Conservation (phyloP, 179 eudicot species). For the Camellia oleifera region DNA sequence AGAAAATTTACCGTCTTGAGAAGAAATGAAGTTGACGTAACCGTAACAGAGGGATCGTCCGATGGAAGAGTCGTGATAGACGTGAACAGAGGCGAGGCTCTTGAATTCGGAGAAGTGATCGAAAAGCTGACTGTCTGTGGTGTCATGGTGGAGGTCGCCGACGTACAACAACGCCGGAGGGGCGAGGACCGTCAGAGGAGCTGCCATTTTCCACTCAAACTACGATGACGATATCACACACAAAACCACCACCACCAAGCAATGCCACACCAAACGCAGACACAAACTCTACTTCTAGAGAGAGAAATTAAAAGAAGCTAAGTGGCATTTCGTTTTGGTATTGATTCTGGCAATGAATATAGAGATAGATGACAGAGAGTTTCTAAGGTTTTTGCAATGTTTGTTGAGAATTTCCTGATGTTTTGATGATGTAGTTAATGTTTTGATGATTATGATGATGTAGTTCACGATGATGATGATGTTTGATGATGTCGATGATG, state of each 20-base stretch:
- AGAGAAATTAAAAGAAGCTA: constrained; percentile 6
- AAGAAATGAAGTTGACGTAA: constrained; percentile 58
- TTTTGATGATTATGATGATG: too few relatives aligned
- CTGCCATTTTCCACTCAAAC: constrained; percentile 17
- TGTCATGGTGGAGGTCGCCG: constrained; percentile 56
- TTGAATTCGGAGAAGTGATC: constrained; percentile 56
- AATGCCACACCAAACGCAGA: background rate
- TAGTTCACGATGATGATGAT: too few relatives aligned
- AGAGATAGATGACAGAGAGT: background rate
- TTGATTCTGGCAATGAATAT: constrained; percentile 13
- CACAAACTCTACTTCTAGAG: background rate
- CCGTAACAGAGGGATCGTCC: constrained; percentile 69
- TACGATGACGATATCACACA: background rate
- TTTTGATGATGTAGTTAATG: too few relatives aligned
- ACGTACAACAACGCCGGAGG: constrained; percentile 57
- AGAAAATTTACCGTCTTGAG: constrained; percentile 47
- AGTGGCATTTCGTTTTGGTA: constrained; percentile 16
- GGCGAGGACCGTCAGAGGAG: constrained; percentile 20
- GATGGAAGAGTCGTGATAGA: constrained; percentile 60
- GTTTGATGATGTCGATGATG: too few relatives aligned
- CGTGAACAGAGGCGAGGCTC: constrained; percentile 54
- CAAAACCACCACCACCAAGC: background rate
- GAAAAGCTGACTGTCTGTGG: constrained; percentile 42
- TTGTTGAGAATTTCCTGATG: too few relatives aligned
- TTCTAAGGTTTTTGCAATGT: too few relatives aligned